Conservation (phyloP, 345 rosid genomes). For the Melaleuca quinquenervia region DNA sequence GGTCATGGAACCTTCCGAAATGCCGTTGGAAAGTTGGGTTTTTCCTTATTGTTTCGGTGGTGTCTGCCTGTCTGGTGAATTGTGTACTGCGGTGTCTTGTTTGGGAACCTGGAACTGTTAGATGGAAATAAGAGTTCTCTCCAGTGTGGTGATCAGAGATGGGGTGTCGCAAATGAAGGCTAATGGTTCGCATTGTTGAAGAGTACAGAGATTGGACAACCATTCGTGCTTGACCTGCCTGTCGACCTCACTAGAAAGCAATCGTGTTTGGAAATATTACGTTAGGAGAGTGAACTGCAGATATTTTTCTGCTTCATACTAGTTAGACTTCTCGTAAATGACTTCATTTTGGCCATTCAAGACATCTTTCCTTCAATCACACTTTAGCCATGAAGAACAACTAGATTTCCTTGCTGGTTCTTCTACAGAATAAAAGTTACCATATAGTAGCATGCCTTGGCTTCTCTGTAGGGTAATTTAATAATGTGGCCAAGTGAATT, state of each 20-base stretch:
- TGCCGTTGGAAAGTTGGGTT: neutral
- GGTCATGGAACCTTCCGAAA: neutral
- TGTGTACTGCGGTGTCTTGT: neutral
- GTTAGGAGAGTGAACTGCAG: neutral
- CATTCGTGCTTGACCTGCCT: neutral
- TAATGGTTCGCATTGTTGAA: neutral
- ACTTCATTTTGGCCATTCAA: neutral
- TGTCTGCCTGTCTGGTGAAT: neutral
- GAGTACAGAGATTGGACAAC: neutral
- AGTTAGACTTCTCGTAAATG: neutral
- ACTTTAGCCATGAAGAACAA: neutral
- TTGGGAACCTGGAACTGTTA: neutral
- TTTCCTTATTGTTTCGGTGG: neutral
- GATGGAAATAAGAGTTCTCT: neutral
- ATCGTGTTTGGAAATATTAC: neutral
- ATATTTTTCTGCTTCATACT: neutral
- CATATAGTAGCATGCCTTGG: neutral
- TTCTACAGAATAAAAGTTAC: neutral
- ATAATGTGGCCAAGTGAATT: too few species aligned
- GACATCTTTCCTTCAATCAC: neutral
- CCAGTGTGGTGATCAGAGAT: neutral
- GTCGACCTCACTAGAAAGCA: neutral
- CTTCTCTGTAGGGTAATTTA: too few species aligned
- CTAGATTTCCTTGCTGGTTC: neutral
- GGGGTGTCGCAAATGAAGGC: neutral